phyloP scores from a whole-genome alignment of 176 grass and related monocot species.

The Ensete ventricosum region DNA sequence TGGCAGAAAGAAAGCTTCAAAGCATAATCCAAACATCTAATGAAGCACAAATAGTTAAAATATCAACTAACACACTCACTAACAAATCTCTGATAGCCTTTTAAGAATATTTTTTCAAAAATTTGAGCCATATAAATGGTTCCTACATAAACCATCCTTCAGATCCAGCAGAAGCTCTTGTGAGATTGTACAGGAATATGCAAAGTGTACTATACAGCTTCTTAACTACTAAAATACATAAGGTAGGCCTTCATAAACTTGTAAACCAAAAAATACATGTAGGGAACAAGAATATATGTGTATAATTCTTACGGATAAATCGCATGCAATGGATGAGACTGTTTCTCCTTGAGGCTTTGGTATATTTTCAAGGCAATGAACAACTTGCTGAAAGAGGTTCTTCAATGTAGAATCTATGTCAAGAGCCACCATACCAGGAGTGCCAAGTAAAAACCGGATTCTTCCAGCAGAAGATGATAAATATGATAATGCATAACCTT shows the following conservation, averaged over 20 bases:
- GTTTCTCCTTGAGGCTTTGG: slow-evolving; percentile 85
- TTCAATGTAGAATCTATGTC: slow-evolving; percentile 85
- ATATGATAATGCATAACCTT: slow-evolving; percentile 90
- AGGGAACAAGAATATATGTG: neutral
- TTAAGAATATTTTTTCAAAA: neutral
- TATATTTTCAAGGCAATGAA: slow-evolving; percentile 85
- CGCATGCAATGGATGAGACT: slow-evolving; percentile 55
- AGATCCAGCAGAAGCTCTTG: neutral
- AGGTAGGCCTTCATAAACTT: neutral
- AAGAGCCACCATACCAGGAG: slow-evolving; percentile 98
- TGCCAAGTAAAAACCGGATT: slow-evolving; percentile 94
- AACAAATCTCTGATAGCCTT: neutral
- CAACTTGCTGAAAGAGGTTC: slow-evolving; percentile 87
- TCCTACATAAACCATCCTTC: neutral
- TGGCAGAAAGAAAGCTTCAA: neutral
- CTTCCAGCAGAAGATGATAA: slow-evolving; percentile 80
- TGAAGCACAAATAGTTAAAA: neutral
- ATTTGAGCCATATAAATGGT: neutral
- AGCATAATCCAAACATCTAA: neutral
- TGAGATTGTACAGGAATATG: neutral
- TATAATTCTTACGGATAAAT: slow-evolving; percentile 49
- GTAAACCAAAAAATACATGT: neutral
- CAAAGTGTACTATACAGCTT: neutral
- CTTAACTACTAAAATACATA: neutral
- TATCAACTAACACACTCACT: neutral